Conservation (phyloP, 108 stramenopile genomes). For the Cyclotella kingstonii region DNA sequence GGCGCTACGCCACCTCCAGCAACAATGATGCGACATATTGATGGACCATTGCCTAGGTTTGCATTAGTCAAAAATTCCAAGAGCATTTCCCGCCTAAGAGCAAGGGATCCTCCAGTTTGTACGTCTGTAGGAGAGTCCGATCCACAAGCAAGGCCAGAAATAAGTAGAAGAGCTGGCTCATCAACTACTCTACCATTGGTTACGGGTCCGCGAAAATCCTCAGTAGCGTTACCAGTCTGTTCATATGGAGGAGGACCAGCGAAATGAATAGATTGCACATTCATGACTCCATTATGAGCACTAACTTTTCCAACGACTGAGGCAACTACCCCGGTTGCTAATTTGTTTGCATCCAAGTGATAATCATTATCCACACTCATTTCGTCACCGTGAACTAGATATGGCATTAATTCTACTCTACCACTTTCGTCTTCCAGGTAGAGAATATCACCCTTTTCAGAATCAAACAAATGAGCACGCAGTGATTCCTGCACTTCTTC, state of each 20-base stretch:
- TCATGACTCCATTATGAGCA: constrained; percentile 53
- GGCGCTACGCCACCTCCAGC: constrained; percentile 57
- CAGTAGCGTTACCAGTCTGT: neutral
- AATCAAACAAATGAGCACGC: constrained; percentile 29
- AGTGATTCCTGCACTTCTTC: constrained; percentile 38
- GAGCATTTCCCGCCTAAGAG: constrained; percentile 72
- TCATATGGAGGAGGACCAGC: constrained; percentile 44
- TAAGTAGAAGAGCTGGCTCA: constrained; percentile 56
- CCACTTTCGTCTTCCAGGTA: constrained; percentile 85
- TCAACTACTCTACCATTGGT: neutral
- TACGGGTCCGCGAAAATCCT: neutral
- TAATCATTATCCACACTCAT: constrained; percentile 7
- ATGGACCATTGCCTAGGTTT: constrained; percentile 44
- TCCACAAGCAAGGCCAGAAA: constrained; percentile 74
- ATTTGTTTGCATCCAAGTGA: constrained; percentile 40
- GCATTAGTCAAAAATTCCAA: constrained; percentile 69
- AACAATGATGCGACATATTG: constrained; percentile 64
- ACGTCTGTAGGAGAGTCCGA: constrained; percentile 28
- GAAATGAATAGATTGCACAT: constrained; percentile 55
- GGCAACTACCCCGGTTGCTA: constrained; percentile 69
- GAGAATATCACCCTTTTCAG: constrained; percentile 52
- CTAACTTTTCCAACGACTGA: constrained; percentile 65
- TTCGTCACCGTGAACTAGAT: constrained; percentile 10
- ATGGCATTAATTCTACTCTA: constrained; percentile 62
- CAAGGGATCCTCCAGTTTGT: constrained; percentile 46